Base-by-base conservation (phyloP, 352 stramenopile species). In the Pythium rishiriense region DNA sequence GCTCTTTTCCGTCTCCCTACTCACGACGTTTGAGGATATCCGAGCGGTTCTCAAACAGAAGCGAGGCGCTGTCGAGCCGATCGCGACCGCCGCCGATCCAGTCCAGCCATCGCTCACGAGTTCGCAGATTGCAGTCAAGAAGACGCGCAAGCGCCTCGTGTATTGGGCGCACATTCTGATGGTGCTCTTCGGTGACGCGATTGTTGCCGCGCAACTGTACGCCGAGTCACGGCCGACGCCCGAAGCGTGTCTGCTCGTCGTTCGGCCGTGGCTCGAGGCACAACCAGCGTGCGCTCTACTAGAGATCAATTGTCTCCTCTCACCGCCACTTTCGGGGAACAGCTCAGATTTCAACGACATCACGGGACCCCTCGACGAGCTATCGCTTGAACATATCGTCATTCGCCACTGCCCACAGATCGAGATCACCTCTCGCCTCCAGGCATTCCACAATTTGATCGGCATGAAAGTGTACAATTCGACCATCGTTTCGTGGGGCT, bases 321-420 rank as follows among this genome's bases (percentile, higher is more conserved):
- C 0, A 39, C 21, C 37, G 11, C 1, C 12, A 17, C 14, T 21
- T 2, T 21, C 37, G 1, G 37, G 37, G 6, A 43, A 21, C 1
- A 22, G 25, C 7, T 47, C n/a, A 12, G 58, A 66, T 26, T 25
- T 53, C 26, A 37, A 50, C 7, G 15, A n/a, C 8, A 25, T 67
- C 4, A 62, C 73, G 17, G 39, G 19, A 2, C 5, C n/a, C 6
- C 49, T 87, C 28, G 64, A 84, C 22, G 51, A 42, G 0, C 21
- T 22, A 3, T 70, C 68, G 6, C 52, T 77, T 3, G 50, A 50
- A 14, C 45, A 72, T 4, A 39, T 87, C 21, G 56, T 73, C 7
- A 62, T 86, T 11, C 73, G 74, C 9, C 72, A 89, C 29, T 87
- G 76, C 26, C 43, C 62, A 0, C 39, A 29, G 4, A 35, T 87